A percentile compares a stretch with the other conserved stretches of the same genome.
Evolutionary conservation across 164 flowering plant genomes (phyloP).

Genomic region (Platanus orientalis): DNA sequence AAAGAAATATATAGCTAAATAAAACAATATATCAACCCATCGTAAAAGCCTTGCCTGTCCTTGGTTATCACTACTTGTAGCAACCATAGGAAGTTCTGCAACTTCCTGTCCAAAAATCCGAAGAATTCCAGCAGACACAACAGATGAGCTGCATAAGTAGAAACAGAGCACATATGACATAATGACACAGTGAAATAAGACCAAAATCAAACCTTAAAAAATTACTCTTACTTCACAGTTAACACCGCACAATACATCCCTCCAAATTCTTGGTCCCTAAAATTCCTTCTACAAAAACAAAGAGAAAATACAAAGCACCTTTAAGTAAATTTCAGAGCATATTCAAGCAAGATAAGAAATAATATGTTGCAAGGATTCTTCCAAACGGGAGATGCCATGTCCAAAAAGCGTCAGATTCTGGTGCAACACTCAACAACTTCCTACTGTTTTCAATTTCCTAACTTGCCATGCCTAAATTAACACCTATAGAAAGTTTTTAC

Average conservation of each 20-base stretch:
- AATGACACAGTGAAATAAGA: background rate
- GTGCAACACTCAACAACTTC: too few relatives aligned
- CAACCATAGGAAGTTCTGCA: conserved; percentile 92
- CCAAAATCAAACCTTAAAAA: background rate
- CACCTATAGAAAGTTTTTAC: too few relatives aligned
- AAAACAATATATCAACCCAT: background rate
- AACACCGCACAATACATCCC: conserved; percentile 83
- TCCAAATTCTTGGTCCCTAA: conserved; percentile 59
- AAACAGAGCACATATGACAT: background rate
- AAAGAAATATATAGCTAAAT: background rate
- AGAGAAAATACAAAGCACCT: background rate
- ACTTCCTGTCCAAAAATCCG: conserved; percentile 72
- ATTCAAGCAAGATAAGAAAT: background rate
- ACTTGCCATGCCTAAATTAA: too few relatives aligned
- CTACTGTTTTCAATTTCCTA: too few relatives aligned
- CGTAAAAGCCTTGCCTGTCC: conserved; percentile 55
- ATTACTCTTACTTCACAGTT: conserved; percentile 58
- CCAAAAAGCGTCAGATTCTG: too few relatives aligned
- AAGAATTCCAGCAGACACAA: conserved; percentile 79
- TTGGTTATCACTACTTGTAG: conserved; percentile 65
- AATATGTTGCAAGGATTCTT: too few relatives aligned
- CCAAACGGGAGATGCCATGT: too few relatives aligned
- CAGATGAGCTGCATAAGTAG: conserved; percentile 60
- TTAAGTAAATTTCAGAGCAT: background rate
- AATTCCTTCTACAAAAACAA: conserved; percentile 39